Conservation (phyloP, 345 rosid species). For the Gynandropsis gynandra region DNA sequence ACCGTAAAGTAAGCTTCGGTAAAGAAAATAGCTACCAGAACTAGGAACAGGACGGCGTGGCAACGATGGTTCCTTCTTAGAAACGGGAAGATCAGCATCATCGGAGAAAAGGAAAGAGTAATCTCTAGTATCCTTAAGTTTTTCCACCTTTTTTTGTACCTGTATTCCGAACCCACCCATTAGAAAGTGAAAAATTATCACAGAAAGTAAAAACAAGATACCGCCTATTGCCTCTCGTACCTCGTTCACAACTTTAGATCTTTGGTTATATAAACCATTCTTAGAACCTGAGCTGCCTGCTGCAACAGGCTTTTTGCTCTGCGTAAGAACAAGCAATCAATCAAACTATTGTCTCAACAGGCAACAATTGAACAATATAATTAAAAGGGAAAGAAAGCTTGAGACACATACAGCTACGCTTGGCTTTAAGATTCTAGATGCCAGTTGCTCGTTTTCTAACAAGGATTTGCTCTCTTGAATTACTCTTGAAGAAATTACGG, state of each 20-base stretch:
- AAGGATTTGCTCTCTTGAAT: slow-evolving; percentile 94
- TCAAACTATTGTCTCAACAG: neutral
- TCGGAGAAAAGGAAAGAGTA: slow-evolving; percentile 82
- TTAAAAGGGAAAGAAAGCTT: neutral
- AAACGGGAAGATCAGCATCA: slow-evolving; percentile 60
- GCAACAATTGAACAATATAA: neutral
- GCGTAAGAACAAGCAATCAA: slow-evolving; percentile 12
- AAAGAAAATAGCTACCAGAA: slow-evolving; percentile 48
- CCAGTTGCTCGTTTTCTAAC: slow-evolving; percentile 58
- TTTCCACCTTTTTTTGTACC: slow-evolving; percentile 54
- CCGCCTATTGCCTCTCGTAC: slow-evolving; percentile 22
- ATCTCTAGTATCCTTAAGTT: slow-evolving; percentile 71
- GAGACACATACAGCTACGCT: slow-evolving; percentile 38
- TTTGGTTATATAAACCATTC: slow-evolving; percentile 26
- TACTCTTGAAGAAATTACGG: slow-evolving; percentile 84
- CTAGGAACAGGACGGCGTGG: slow-evolving; percentile 33
- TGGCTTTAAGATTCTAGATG: slow-evolving; percentile 28
- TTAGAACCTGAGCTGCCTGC: slow-evolving; percentile 32
- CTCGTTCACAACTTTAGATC: slow-evolving; percentile 42
- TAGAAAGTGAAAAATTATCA: neutral
- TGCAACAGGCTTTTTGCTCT: slow-evolving; percentile 49
- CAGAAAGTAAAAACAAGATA: slow-evolving; percentile 2
- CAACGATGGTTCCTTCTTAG: slow-evolving; percentile 41
- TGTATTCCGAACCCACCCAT: slow-evolving; percentile 22
- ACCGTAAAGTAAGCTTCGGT: slow-evolving; percentile 11